Conservation (phyloP, 169 alveolate species). For the Nephromyces sp. region DNA sequence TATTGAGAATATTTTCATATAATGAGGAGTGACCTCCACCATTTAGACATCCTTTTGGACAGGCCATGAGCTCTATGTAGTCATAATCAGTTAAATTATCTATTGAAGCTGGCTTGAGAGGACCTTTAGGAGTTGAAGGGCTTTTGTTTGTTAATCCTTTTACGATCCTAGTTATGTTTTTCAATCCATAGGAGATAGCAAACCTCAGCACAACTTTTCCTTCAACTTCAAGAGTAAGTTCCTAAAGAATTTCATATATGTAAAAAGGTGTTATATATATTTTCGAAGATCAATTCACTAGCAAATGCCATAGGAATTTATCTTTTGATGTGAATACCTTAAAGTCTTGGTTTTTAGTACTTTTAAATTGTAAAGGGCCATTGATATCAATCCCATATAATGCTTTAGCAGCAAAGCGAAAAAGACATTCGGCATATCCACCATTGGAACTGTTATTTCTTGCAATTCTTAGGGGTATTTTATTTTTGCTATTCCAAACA, state of each 20-base stretch:
- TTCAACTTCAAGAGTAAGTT: conserved; percentile 10
- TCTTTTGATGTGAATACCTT: no score
- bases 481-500: no score
- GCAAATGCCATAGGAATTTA: no score
- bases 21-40: conserved; percentile 73
- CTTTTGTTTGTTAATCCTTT: conserved; percentile 1
- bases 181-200: conserved; percentile 27
- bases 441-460: conserved; percentile 4
- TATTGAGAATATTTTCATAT: neutral
- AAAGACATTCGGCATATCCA: conserved; percentile 12
- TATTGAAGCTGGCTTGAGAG: neutral
- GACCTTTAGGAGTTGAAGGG: neutral
- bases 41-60: conserved; percentile 84
- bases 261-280: neutral
- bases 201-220: conserved; percentile 8
- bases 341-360: neutral
- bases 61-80: conserved; percentile 79
- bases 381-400: conserved; percentile 2
- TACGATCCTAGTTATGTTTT: conserved; percentile 13
- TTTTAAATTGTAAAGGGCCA: conserved; percentile 4
- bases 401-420: conserved; percentile 19
- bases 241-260: neutral
- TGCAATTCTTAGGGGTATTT: no score
- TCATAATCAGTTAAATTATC: conserved; percentile 18
- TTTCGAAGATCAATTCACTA: no score